Evolutionary conservation across 75 land plant species (phyloP).

Genomic region (Azolla pinnata): DNA sequence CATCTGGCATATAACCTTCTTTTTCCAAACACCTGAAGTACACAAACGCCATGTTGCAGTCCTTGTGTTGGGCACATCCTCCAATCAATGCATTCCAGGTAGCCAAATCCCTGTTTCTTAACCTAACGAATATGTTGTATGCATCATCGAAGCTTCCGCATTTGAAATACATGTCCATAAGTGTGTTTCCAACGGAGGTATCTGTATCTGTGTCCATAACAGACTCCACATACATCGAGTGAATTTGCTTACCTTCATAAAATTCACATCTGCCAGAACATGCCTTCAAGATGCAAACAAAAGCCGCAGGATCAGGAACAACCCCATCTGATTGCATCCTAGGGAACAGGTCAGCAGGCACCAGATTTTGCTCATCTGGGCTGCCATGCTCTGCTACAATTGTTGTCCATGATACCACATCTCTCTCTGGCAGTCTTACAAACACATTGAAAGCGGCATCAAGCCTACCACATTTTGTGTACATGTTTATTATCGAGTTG

Average conservation of each 20-base stretch:
- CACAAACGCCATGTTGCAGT: neutral
- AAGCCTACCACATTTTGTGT: slow-evolving; percentile 33
- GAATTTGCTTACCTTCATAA: slow-evolving; percentile 29
- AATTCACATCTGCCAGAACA: slow-evolving; percentile 17
- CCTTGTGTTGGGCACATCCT: slow-evolving; percentile 29
- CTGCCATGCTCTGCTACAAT: slow-evolving; percentile 47
- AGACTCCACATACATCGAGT: slow-evolving; percentile 21
- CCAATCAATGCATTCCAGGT: slow-evolving; percentile 31
- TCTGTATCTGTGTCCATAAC: slow-evolving; percentile 13
- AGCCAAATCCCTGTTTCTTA: slow-evolving; percentile 10
- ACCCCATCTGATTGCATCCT: slow-evolving; percentile 33
- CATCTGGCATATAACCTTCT: slow-evolving; percentile 27
- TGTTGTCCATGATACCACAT: slow-evolving; percentile 48
- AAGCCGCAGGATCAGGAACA: slow-evolving; percentile 32
- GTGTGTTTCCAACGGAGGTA: slow-evolving; percentile 30
- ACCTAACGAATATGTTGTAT: slow-evolving; percentile 18
- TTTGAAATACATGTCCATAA: slow-evolving; percentile 44
- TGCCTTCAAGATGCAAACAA: slow-evolving; percentile 34
- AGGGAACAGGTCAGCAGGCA: slow-evolving; percentile 25
- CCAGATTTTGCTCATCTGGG: slow-evolving; percentile 31
- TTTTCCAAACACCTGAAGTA: slow-evolving; percentile 2
- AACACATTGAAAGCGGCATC: slow-evolving; percentile 17
- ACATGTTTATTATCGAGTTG: slow-evolving; percentile 40
- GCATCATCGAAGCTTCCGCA: slow-evolving; percentile 35
- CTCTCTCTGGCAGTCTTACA: slow-evolving; percentile 16